Evolutionary conservation across 2,329 filamentous ascomycete species (phyloP), one percentile per base, ranked within the genome.

Genomic region (Hypomyces perniciosus): DNA sequence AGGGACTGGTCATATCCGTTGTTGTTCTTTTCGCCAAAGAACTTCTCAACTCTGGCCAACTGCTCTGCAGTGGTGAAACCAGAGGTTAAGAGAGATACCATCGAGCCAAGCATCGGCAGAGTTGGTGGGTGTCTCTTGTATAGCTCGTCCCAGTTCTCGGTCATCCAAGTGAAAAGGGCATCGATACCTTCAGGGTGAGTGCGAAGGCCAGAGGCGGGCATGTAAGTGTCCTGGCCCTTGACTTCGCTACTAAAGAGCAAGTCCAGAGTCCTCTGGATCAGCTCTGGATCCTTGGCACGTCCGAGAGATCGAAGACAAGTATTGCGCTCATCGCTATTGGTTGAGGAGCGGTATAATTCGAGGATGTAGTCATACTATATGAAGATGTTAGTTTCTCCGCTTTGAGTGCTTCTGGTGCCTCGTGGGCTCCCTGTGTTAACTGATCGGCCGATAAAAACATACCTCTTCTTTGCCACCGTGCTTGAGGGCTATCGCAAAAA

Each of bases 221-320:
- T 83, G 72, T 96, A 96, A 57, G 96, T 84, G 68, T 97, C 92
- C 69, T 96, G 92, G 57, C 88, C 90, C 76, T 95, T 95, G 70
- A 96, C 86, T 59, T 95, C 86, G 55, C 85, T 82, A 66, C 83
- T 83, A 51, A 91, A 78, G 31, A 90, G 78, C 56, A 96, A 76
- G 30, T 75, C 79, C 10, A 97, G 78, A 3, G 90, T 92, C 55
- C 83, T 82, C 73, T 93, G 75, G 66, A 96, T 92, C 44, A 96
- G 80, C 57, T 85, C 82, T 1, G 88, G 84, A 51, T 87, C 79
- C 65, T 85, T 85, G 43, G 89, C 84, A 46, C 90, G 83, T 46
- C 92, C 92, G 26, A 97, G 79, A 31, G 80, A 82, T 61, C 91
- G 88, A 53, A 97, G 80, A 1, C 90, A 90, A 9, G 88, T 92